phyloP scores from a whole-genome alignment of 345 rosid genomes.

The Cardamine chenopodiifolia region DNA sequence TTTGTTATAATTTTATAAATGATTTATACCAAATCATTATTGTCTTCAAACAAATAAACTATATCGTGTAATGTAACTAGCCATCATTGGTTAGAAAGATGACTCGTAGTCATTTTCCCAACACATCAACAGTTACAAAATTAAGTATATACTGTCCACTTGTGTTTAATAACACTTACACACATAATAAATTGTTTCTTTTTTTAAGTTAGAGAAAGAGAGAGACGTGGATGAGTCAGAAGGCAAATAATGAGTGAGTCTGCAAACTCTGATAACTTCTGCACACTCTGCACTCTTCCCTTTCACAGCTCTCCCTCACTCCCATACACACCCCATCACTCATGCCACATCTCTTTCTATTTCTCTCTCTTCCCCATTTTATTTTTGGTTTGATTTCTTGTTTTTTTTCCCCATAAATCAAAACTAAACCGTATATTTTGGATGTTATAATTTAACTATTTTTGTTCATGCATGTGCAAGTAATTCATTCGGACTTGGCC shows the following conservation, averaged over 20 bases:
- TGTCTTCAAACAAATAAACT: neutral
- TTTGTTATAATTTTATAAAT: neutral
- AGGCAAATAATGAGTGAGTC: constrained; percentile 40
- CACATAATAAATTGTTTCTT: neutral
- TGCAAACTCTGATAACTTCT: constrained; percentile 35
- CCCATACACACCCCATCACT: constrained; percentile 36
- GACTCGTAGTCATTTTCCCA: neutral
- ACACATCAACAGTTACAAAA: neutral
- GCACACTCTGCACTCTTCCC: constrained; percentile 38
- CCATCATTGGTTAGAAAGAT: neutral
- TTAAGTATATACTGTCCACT: constrained; percentile 10
- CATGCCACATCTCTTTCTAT: constrained; percentile 26
- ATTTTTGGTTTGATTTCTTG: neutral
- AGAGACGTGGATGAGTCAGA: constrained; percentile 28
- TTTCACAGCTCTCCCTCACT: constrained; percentile 44
- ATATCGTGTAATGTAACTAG: constrained; percentile 3
- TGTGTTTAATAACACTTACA: constrained; percentile 5
- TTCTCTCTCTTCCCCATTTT: neutral
- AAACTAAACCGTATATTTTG: neutral
- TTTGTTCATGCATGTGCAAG: neutral
- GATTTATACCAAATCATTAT: neutral
- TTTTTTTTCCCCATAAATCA: neutral
- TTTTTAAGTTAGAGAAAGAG: neutral
- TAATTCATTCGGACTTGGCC: neutral
- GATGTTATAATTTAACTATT: neutral